phyloP scores from a whole-genome alignment of 2,329 filamentous ascomycete species.

The Phyllosticta citriasiana region DNA sequence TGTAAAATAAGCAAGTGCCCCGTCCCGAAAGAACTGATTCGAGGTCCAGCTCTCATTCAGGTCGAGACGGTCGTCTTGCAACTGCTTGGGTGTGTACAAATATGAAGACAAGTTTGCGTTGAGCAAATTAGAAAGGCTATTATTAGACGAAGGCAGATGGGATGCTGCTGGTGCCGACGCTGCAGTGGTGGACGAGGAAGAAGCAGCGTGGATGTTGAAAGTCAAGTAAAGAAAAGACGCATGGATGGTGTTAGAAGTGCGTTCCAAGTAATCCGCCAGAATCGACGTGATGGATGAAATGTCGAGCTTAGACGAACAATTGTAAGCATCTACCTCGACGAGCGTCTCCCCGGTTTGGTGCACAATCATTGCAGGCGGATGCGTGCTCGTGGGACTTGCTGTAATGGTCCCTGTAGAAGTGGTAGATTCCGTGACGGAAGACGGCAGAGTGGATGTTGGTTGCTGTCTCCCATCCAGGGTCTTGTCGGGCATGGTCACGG shows the following conservation, averaged over 20 bases:
- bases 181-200: constrained; percentile 26
- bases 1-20: constrained; percentile 12
- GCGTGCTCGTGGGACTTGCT: constrained; percentile 4
- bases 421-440: neutral
- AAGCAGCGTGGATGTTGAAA: constrained; percentile 51
- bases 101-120: constrained; percentile 38
- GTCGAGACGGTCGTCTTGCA: constrained; percentile 44
- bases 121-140: constrained; percentile 40
- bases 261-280: constrained; percentile 42
- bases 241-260: constrained; percentile 45
- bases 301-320: constrained; percentile 44
- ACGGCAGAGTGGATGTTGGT: neutral
- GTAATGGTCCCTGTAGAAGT: neutral
- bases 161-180: constrained; percentile 31
- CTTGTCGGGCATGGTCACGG: neutral
- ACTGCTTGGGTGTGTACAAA: constrained; percentile 43
- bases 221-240: constrained; percentile 45
- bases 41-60: constrained; percentile 51
- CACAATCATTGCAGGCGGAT: neutral
- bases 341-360: constrained; percentile 21
- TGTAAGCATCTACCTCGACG: constrained; percentile 40
- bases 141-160: constrained; percentile 34
- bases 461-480: constrained; percentile 1
- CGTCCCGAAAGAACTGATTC: constrained; percentile 11
- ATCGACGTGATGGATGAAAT: constrained; percentile 40